Evolutionary conservation across 495 filamentous ascomycete species (phyloP), one percentile per base, ranked within the genome.

Genomic region (Aspergillus bertholletiae): DNA sequence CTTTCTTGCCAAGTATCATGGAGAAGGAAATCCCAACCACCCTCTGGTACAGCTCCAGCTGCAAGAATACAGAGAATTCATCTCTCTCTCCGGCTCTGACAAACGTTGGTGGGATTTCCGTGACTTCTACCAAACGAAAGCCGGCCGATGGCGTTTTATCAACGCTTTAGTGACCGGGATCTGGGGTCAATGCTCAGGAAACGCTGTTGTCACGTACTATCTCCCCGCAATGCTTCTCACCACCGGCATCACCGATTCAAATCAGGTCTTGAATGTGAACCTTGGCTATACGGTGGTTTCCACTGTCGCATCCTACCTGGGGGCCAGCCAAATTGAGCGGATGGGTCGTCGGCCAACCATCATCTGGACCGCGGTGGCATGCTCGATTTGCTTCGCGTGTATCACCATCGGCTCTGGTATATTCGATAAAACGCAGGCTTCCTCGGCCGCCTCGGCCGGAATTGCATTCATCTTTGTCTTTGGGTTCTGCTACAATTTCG

Each of bases 391-490:
- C 30, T 35, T 17, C 75, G 68, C 69, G 50, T 82, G 79, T n/a
- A 67, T 74, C 51, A 68, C 68, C 17, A 67, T 75, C 59, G 47
- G 18, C 5, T 50, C 39, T 12, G 32, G 47, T 32, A 50, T 17
- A 15, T 12, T 30, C 24, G 17, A 28, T 21, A 74, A 78, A 69
- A 79, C 57, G 73, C 73, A 7, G 71, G 75, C 49, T n/a, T n/a
- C n/a, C n/a, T n/a, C n/a, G n/a, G 77, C 78, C 44, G 77, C 72
- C 5, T 78, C 80, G 12, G 83, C 77, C 21, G 78, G 79, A 5
- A 74, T 89, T 45, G 81, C 83, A 2, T 80, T 85, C 59, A 84
- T 88, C 70, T 88, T 86, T 62, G 72, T 89, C 26, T 89, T 89
- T 65, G 84, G 85, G 50, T 76, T 83, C 11, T 73, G 82, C 8